phyloP scores from a whole-genome alignment of 129 eudicot genomes.

The Glebionis coronaria region DNA sequence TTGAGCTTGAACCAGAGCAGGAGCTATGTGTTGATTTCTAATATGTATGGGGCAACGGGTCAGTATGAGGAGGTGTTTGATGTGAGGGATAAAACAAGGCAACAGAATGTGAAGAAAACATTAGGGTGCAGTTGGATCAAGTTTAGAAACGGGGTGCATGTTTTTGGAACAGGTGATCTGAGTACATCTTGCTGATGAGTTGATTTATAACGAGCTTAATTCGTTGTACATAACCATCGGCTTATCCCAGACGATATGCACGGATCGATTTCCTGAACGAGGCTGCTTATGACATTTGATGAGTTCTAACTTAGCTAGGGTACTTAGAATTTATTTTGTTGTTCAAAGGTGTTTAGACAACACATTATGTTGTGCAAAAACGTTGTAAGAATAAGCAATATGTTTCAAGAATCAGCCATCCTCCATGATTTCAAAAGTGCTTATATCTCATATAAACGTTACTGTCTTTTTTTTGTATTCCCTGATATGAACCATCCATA shows the following conservation, averaged over 20 bases:
- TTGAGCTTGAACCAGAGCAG: slow-evolving; percentile 81
- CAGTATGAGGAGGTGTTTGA: slow-evolving; percentile 57
- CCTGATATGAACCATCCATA: too few species aligned
- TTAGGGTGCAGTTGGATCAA: slow-evolving; percentile 94
- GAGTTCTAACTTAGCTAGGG: not conserved
- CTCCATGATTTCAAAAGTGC: too few species aligned
- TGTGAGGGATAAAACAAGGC: slow-evolving; percentile 62
- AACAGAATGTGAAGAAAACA: slow-evolving; percentile 61
- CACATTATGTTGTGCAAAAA: too few species aligned
- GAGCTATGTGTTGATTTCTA: slow-evolving; percentile 81
- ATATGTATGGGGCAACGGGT: slow-evolving; percentile 69
- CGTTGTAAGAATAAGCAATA: too few species aligned
- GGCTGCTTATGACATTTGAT: not conserved
- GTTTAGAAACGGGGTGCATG: slow-evolving; percentile 50
- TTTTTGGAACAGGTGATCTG: slow-evolving; percentile 50
- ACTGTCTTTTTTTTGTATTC: too few species aligned
- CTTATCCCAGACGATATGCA: slow-evolving; percentile 11
- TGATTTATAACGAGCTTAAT: slow-evolving; percentile 41
- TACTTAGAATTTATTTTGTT: not conserved
- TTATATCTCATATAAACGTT: too few species aligned
- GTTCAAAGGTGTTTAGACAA: not conserved
- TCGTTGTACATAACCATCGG: slow-evolving; percentile 48
- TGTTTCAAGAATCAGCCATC: too few species aligned
- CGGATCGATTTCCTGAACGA: not conserved
- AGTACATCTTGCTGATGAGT: slow-evolving; percentile 41